Evolutionary conservation across 441 rosid species (phyloP).

Genomic region (Pelargonium cotyledonis): DNA sequence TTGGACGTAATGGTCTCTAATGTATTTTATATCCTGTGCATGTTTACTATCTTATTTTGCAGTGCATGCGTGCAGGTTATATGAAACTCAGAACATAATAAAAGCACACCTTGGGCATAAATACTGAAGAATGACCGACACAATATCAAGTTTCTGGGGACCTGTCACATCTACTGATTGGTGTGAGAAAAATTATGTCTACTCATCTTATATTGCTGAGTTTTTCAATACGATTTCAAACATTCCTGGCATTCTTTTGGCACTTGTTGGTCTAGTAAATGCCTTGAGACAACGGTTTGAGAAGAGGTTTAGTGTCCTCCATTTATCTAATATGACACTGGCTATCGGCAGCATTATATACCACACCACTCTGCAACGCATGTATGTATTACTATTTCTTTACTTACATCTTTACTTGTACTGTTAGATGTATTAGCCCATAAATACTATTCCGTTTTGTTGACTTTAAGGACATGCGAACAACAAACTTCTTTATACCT

Average conservation of each 20-base stretch:
- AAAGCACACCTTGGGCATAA: constrained; percentile 16
- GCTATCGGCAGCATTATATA: constrained; percentile 86
- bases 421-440: background rate
- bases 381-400: constrained; percentile 39
- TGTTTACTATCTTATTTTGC: constrained; percentile 9
- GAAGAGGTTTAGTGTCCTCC: constrained; percentile 86
- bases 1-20: background rate
- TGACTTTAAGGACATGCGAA: background rate
- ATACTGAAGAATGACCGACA: constrained; percentile 56
- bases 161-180: constrained; percentile 85
- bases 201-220: constrained; percentile 83
- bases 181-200: constrained; percentile 70
- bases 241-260: constrained; percentile 64
- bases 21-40: background rate
- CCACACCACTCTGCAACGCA: constrained; percentile 70
- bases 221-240: constrained; percentile 77
- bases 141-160: constrained; percentile 85
- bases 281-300: constrained; percentile 82
- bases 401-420: background rate
- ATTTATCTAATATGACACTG: constrained; percentile 81
- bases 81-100: constrained; percentile 21
- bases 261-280: constrained; percentile 66
- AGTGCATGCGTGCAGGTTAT: constrained; percentile 24
- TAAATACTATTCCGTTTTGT: background rate
- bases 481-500: background rate